Percentiles rank a stretch among this genome's conserved stretches.
Evolutionary conservation across 1,284 basidiomycete genomes (phyloP).

Genomic region (Fomitopsis palustris): DNA sequence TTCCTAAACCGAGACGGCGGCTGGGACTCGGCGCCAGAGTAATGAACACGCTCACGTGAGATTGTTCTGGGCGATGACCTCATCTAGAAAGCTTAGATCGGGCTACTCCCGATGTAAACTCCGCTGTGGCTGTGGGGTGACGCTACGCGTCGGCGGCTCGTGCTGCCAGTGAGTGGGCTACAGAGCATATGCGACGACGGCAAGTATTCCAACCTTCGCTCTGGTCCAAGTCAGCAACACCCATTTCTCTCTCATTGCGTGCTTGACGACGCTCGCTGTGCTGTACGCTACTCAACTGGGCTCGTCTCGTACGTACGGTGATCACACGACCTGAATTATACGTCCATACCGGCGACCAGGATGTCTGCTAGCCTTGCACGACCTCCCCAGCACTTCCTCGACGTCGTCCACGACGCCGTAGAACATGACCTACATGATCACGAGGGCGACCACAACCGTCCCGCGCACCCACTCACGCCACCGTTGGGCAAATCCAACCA

Average conservation of each 20-base stretch:
- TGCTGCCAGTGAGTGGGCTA: too few relatives aligned
- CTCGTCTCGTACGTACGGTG: background rate
- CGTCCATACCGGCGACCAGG: background rate
- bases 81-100: background rate
- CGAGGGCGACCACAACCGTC: slow-evolving; percentile 5
- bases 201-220: too few relatives aligned
- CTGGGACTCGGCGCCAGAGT: too few relatives aligned
- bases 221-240: too few relatives aligned
- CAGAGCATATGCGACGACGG: too few relatives aligned
- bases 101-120: background rate
- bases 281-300: too few relatives aligned
- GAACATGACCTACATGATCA: slow-evolving; percentile 5
- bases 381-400: slow-evolving; percentile 20
- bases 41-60: background rate
- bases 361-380: slow-evolving; percentile 23
- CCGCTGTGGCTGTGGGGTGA: background rate
- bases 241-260: too few relatives aligned
- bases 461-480: slow-evolving; percentile 19
- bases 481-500: slow-evolving; percentile 7
- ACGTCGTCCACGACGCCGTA: slow-evolving; percentile 21
- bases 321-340: background rate
- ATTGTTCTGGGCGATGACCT: background rate
- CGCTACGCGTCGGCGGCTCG: background rate
- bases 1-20: too few relatives aligned
- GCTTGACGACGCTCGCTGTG: too few relatives aligned